Conservation (phyloP, 257 asterid species). For the Dorcoceras hygrometricum region DNA sequence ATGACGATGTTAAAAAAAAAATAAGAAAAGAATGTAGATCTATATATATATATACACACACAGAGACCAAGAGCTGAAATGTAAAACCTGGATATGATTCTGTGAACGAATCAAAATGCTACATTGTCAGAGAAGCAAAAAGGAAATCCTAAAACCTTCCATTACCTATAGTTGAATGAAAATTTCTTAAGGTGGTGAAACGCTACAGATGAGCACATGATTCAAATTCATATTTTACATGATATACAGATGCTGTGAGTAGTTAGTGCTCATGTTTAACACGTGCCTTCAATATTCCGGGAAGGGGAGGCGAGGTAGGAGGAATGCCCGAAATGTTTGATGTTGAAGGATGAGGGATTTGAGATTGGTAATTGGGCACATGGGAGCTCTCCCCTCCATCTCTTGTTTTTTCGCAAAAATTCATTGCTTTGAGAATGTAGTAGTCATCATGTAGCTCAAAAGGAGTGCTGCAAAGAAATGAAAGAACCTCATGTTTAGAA, state of each 20-base stretch:
- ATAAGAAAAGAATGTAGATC: too few relatives aligned
- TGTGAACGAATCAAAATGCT: not conserved
- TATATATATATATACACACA: too few relatives aligned
- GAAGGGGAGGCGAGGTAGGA: conserved; percentile 63
- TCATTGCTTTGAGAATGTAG: conserved; percentile 87
- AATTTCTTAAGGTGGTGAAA: conserved; percentile 9
- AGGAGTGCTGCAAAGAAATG: conserved; percentile 63
- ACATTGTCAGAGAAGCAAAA: conserved; percentile 5
- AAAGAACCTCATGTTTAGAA: not conserved
- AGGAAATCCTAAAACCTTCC: conserved; percentile 12
- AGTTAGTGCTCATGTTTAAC: conserved; percentile 65
- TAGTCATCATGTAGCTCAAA: conserved; percentile 95
- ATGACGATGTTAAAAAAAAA: too few relatives aligned
- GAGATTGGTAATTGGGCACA: conserved; percentile 43
- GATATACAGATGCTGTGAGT: conserved; percentile 33
- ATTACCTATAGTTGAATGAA: conserved; percentile 13
- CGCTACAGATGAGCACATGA: conserved; percentile 1
- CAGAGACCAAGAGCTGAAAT: not conserved
- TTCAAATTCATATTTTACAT: conserved; percentile 31
- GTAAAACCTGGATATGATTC: conserved; percentile 9
- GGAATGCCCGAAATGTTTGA: conserved; percentile 41
- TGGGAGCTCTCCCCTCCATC: conserved; percentile 66
- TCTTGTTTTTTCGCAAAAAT: conserved; percentile 42
- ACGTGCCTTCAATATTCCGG: conserved; percentile 77
- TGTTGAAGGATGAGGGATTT: conserved; percentile 34